Base-by-base conservation (phyloP, 2,329 filamentous ascomycete genomes). In the Fusarium nygamai region DNA sequence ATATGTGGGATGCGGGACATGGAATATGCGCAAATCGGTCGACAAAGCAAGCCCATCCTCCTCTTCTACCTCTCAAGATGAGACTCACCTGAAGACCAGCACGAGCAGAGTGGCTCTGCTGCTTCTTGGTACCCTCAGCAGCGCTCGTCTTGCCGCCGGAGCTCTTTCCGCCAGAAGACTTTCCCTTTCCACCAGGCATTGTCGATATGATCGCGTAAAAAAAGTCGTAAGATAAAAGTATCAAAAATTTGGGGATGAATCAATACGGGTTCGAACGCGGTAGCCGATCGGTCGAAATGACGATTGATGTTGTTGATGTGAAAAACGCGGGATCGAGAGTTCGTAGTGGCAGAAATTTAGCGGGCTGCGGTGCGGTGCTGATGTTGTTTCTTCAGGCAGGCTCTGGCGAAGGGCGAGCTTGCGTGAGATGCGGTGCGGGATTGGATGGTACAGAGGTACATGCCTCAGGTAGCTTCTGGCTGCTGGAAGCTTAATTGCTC, bases 101-200 rank as follows among this genome's bases (percentile, higher is more conserved):
- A 85, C 96, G 95, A 82, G 94, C 94, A 80, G 95, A 98, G 88
- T 98, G 95, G 87, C 96, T 97, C 87, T 97, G 94, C 82, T 94
- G 92, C 88, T 98, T 98, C 87, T 93, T 94, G 83, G 91, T 86
- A 63, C 89, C 89, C 77, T 92, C 92, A 80, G 81, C 92, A 80
- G 81, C 86, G 70, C 86, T 86, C 57, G 87, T 88, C 88, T 96
- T 96, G 79, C 94, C 93, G 80, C 94, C 94, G 67, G 93, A 89
- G 83, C 86, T 95, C 91, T 97, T 98, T 82, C 95, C 95, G 80
- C 95, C 95, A 78, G 92, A 90, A 75, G 92, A 94, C 88, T 95
- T 97, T 89, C 95, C 95, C 90, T 98, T 98, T 87, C 95, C 95
- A 82, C 95, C 95, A 82, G 95, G 84, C 89, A 91, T 91, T 86